Conservation (phyloP, 768 basidiomycete genomes). For the Gymnopilus dilepis region DNA sequence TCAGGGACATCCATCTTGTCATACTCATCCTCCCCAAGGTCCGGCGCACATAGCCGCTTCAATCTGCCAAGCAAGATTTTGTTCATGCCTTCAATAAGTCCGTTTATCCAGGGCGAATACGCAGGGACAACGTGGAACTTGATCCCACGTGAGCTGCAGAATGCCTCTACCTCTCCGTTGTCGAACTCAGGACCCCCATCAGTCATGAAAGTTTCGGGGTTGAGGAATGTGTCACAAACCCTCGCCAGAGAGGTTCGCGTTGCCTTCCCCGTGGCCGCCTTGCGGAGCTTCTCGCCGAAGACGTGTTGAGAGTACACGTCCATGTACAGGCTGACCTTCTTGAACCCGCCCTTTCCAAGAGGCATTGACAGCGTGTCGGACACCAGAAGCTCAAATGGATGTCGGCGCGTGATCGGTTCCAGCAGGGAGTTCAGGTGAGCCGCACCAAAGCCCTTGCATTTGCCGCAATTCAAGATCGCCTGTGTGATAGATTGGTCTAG, state of each 20-base stretch:
- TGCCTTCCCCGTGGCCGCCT: slow-evolving; percentile 31
- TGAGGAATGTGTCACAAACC: slow-evolving; percentile 28
- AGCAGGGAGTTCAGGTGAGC: slow-evolving; percentile 38
- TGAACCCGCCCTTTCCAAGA: slow-evolving; percentile 35
- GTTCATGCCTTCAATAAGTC: slow-evolving; percentile 34
- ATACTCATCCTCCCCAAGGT: slow-evolving; percentile 31
- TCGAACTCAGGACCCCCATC: slow-evolving; percentile 45
- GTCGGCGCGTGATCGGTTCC: slow-evolving; percentile 39
- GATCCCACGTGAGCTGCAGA: slow-evolving; percentile 30
- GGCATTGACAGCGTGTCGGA: slow-evolving; percentile 41
- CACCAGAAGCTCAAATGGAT: slow-evolving; percentile 33
- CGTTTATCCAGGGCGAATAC: slow-evolving; percentile 49
- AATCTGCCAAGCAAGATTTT: slow-evolving; percentile 34
- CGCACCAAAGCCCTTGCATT: slow-evolving; percentile 37
- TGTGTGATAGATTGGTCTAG: slow-evolving; percentile 32
- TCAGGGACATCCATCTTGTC: slow-evolving; percentile 25
- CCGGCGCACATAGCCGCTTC: slow-evolving; percentile 38
- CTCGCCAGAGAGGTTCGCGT: slow-evolving; percentile 25
- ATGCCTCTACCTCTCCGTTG: slow-evolving; percentile 32
- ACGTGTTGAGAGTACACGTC: slow-evolving; percentile 37
- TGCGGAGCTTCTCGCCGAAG: slow-evolving; percentile 36
- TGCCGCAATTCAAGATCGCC: slow-evolving; percentile 30
- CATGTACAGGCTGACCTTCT: slow-evolving; percentile 34
- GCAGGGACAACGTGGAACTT: slow-evolving; percentile 29
- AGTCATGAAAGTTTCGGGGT: slow-evolving; percentile 40